Percentiles rank a stretch among this genome's conserved stretches.
These are phyloP conservation scores for Thielaviopsis ethacetica DNA, from an alignment of 2,329 filamentous ascomycete genomes.

Conservation along the genomic window DNA sequence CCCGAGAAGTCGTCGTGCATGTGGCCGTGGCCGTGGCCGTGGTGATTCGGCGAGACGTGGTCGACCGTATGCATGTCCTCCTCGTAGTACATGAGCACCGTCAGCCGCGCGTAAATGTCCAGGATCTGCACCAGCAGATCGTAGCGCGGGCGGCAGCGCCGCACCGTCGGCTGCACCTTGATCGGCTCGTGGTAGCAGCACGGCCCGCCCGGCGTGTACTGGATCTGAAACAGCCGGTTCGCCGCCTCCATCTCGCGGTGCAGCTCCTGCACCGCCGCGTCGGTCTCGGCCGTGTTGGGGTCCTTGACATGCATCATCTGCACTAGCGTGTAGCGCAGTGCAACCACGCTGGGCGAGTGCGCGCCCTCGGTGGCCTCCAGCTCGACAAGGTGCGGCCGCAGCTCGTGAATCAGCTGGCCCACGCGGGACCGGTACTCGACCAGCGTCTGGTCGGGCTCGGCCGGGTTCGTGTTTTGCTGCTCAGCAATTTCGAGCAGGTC, in stretches of 20 bases:
- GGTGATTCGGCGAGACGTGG: constrained; percentile 16
- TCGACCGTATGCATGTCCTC: constrained; percentile 27
- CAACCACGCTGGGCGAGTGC: constrained; percentile 21
- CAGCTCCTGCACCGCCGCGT: constrained; percentile 22
- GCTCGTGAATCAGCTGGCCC: constrained; percentile 23
- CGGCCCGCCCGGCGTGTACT: constrained; percentile 22
- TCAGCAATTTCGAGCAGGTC: constrained; percentile 9
- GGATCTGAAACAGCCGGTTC: constrained; percentile 21
- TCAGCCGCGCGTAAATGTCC: constrained; percentile 23
- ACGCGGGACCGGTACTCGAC: constrained; percentile 26
- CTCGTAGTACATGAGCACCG: constrained; percentile 25
- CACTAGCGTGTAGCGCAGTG: constrained; percentile 25
- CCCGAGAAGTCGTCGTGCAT: background rate
- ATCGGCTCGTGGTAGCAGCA: constrained; percentile 29
- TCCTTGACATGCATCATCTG: constrained; percentile 23
- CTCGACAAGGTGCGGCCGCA: constrained; percentile 21
- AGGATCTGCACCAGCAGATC: constrained; percentile 22
- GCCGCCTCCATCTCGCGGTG: constrained; percentile 22
- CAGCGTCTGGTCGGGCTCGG: constrained; percentile 6
- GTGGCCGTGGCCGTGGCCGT: constrained; percentile 1
- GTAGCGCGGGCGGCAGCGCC: constrained; percentile 26
- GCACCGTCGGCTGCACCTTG: constrained; percentile 28
- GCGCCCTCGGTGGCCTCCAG: constrained; percentile 21
- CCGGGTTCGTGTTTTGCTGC: background rate
- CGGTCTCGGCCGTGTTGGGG: constrained; percentile 21